Conservation (phyloP, 1,284 basidiomycete genomes). For the Cryptococcus depauperatus region DNA sequence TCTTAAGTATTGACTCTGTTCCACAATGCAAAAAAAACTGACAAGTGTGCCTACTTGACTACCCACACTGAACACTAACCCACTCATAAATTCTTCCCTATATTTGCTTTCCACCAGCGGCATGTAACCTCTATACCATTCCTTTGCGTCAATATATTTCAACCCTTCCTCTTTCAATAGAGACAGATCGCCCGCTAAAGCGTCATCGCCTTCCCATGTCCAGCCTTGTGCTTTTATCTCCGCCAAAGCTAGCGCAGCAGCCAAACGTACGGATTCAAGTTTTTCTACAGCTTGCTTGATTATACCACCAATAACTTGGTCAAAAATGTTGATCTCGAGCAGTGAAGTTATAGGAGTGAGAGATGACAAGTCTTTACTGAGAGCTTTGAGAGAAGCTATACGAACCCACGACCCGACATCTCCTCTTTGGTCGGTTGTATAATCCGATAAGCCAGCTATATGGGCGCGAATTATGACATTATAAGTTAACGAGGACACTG, state of each 20-base stretch:
- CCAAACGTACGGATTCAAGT: slow-evolving; percentile 78
- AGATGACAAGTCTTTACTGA: slow-evolving; percentile 17
- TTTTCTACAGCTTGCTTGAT: slow-evolving; percentile 85
- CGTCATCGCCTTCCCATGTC: slow-evolving; percentile 33
- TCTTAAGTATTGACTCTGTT: neutral
- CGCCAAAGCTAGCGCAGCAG: slow-evolving; percentile 58
- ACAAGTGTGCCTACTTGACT: slow-evolving; percentile 76
- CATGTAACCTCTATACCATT: slow-evolving; percentile 58
- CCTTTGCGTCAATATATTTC: slow-evolving; percentile 57
- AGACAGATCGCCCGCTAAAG: slow-evolving; percentile 2
- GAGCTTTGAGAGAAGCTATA: slow-evolving; percentile 56
- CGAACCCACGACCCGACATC: slow-evolving; percentile 98
- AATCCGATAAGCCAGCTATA: slow-evolving; percentile 69
- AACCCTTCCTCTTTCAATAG: slow-evolving; percentile 14
- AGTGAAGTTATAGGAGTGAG: slow-evolving; percentile 1
- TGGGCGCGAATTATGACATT: slow-evolving; percentile 28
- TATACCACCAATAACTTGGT: slow-evolving; percentile 54
- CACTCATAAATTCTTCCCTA: slow-evolving; percentile 54
- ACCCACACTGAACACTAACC: slow-evolving; percentile 66
- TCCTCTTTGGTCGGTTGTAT: slow-evolving; percentile 86
- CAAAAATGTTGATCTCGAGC: neutral
- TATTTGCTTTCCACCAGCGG: slow-evolving; percentile 55
- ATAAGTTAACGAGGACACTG: slow-evolving; percentile 14
- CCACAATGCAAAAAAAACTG: slow-evolving; percentile 33
- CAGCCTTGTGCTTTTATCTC: slow-evolving; percentile 47